A percentile compares a stretch with the other conserved stretches of the same genome.
Evolutionary conservation across 192 early-diverging fungal species (phyloP).

Genomic region (Neocallimastix lanati): DNA sequence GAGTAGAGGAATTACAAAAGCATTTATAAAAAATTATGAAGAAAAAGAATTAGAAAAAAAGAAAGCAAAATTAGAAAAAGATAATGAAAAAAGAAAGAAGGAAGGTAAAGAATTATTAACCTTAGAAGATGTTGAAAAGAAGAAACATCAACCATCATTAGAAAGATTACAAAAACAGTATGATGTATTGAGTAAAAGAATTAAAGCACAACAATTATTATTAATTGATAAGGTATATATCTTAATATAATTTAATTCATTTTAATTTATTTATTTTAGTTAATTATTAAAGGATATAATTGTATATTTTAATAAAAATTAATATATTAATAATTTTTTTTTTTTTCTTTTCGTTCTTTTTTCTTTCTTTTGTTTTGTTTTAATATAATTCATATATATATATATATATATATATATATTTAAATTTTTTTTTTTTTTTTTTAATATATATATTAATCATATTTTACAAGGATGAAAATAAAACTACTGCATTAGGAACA

Average conservation of each 20-base stretch:
- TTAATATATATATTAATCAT: background rate
- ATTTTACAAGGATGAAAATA: conserved; percentile 67
- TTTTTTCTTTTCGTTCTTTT: too few species aligned
- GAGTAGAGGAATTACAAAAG: background rate
- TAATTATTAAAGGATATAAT: too few species aligned
- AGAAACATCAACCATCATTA: background rate
- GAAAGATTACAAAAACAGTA: background rate
- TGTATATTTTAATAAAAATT: too few species aligned
- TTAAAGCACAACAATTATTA: background rate
- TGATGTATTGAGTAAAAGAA: background rate
- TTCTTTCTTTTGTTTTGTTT: too few species aligned
- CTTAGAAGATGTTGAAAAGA: background rate
- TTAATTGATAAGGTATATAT: background rate
- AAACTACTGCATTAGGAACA: conserved; percentile 83
- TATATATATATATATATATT: too few species aligned
- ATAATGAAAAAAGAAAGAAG: background rate
- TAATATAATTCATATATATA: too few species aligned
- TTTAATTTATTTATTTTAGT: too few species aligned
- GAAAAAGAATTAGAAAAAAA: conserved; percentile 1
- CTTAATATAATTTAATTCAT: too few species aligned
- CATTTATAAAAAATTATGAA: background rate
- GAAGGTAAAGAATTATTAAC: background rate
- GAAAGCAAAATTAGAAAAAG: background rate
- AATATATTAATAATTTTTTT: too few species aligned
- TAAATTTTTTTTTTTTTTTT: too few species aligned